Base-by-base conservation (phyloP, 202 grass and related monocot genomes). In the Saccharum hybrid region DNA sequence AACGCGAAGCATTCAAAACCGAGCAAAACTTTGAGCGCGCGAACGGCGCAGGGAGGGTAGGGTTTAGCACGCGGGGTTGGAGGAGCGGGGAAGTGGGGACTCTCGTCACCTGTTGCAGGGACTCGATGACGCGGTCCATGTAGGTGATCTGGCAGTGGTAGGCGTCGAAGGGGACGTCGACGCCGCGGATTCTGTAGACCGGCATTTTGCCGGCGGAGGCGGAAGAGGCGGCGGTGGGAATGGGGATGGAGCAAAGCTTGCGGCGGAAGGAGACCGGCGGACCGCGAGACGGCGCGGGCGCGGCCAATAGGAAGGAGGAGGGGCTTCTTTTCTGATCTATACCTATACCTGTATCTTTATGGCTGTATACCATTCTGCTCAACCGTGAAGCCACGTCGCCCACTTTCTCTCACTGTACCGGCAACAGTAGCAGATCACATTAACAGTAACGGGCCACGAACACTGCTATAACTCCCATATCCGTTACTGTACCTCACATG, bases 111-210 rank as follows among this genome's bases (percentile, higher is more conserved):
- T 97, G 83, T 60, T 94, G 92, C 54, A 98, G 81, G 22, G 96
- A 98, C 71, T 92, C 87, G 70, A 98, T 87, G 71, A 98, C 90
- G 74, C 94, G 92, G 52, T 98, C 89, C 96, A 98, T 95, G 75
- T 98, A 95, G 86, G 90, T 88, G 70, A 95, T 43, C 81, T 98
- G 92, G 78, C 82, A 93, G 52, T 95, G 91, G 62, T 98, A 98
- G 34, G 96, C 96, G 12, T 98, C 90, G 71, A 80, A 98, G 22
- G 96, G 96, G 87, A 98, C 91, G 65, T 87, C 71, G 85, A 98
- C 83, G 79, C 92, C 92, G 61, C 92, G 90, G 64, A 98, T 95
- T 68, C 72, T 87, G 91, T 98, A 95, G 66, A 88, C 76, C 71
- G 96, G 96, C 96, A 98, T 98, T 79, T 84, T 68, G 83, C 38